Base-by-base conservation (phyloP, 208 protist genomes). In the Wallacemonas sp. region DNA sequence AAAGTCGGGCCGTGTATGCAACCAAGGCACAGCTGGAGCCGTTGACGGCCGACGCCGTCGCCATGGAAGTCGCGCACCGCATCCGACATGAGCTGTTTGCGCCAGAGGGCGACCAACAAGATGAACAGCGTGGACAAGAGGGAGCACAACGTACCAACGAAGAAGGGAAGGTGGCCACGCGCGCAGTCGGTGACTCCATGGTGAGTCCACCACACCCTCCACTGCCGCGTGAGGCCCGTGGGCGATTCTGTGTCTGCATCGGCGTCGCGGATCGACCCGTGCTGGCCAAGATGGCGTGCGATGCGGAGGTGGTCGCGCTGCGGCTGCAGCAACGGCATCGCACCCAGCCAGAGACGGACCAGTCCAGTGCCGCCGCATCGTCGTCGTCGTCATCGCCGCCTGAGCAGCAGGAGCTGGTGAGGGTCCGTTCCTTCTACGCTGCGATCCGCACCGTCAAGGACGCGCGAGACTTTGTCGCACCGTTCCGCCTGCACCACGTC, bases 231-330 rank as follows among this genome's bases (percentile, higher is more conserved):
- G n/a, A n/a, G n/a, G n/a, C n/a, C n/a, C n/a, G n/a, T n/a, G n/a
- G n/a, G n/a, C n/a, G 52, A 19, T 54, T 80, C 39, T 68, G 75
- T 5, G 76, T 93, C 17, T 90, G 81, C 63, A 81, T 91, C 14
- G 90, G 90, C 32, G 70, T 94, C 0, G 88, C 81, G 0, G 70
- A 65, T 2, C 87, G 76, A 0, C 72, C 85, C 1, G 76, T 88
- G 16, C 32, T 92, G n/a, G 87, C 90, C 6, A 96, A 96, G 77
- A 81, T 96, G 33, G 90, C 87, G 26, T 93, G 90, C 64, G 85
- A 93, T 27, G 80, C 61, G 1, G 77, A 88, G 55, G 79, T 83
- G 32, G 36, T 58, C 6, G 34, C 38, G 41, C 56, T 83, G 63
- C 24, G 29, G n/a, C 26, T 34, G n/a, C 24, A 56, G 30, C 33